Evolutionary conservation across 2,329 filamentous ascomycete genomes (phyloP).

Genomic region (Calonectria pseudoreteaudii): DNA sequence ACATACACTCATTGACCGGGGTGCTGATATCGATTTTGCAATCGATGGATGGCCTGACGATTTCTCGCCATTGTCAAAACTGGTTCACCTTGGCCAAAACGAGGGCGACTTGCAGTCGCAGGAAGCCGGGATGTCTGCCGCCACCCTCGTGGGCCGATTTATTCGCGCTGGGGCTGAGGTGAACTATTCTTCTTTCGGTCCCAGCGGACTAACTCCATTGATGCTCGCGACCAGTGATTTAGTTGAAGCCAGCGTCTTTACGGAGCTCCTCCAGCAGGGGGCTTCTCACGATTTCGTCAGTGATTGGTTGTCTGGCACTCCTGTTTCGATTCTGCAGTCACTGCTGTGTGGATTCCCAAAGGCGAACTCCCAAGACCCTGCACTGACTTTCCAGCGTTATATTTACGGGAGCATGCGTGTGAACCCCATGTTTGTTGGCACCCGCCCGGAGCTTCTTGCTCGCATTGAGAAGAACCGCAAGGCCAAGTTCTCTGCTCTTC

Average conservation of each 20-base stretch:
- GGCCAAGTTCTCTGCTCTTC: neutral
- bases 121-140: neutral
- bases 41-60: neutral
- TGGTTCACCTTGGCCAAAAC: neutral
- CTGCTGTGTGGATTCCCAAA: neutral
- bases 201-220: neutral
- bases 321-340: neutral
- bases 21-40: neutral
- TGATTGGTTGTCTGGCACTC: neutral
- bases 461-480: neutral
- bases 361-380: neutral
- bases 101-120: neutral
- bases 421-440: neutral
- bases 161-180: neutral
- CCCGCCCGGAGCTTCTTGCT: neutral
- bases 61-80: neutral
- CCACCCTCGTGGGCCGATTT: neutral
- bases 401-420: neutral
- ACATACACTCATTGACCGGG: neutral
- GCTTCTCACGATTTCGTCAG: neutral
- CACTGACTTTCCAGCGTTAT: neutral
- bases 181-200: neutral
- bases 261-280: neutral
- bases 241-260: neutral
- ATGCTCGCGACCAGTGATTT: constrained; percentile 8